phyloP scores from a whole-genome alignment of 768 basidiomycete species.

The Leccinum imitatum region DNA sequence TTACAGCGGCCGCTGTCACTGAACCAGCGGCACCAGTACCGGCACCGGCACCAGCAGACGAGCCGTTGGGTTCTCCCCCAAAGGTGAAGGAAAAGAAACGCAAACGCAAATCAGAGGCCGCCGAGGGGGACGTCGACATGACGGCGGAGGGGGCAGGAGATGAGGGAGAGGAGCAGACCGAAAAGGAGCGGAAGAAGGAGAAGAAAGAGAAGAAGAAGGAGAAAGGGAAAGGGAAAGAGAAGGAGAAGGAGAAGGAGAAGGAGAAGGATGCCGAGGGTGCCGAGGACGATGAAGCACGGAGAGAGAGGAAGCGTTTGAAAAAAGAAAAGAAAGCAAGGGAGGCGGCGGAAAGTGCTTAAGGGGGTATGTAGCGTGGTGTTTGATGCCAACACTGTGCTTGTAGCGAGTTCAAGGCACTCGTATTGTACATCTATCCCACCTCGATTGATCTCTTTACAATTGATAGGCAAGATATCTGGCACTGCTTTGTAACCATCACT shows the following conservation, averaged over 20 bases:
- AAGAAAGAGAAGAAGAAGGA: constrained; percentile 55
- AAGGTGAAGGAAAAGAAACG: constrained; percentile 80
- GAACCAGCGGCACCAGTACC: constrained; percentile 28
- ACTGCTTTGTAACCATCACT: constrained; percentile 7
- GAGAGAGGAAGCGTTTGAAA: constrained; percentile 62
- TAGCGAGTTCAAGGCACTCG: not conserved
- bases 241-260: constrained; percentile 58
- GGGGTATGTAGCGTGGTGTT: not conserved
- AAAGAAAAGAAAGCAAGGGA: constrained; percentile 65
- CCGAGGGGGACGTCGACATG: constrained; percentile 43
- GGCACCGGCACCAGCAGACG: constrained; percentile 32
- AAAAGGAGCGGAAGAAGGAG: constrained; percentile 62
- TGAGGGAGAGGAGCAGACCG: constrained; percentile 50
- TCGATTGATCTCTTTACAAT: not conserved
- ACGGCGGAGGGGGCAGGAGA: constrained; percentile 34
- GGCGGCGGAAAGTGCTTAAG: constrained; percentile 33
- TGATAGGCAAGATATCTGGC: constrained; percentile 7
- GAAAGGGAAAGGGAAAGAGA: constrained; percentile 51
- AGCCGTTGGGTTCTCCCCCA: constrained; percentile 36
- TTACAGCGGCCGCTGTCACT: constrained; percentile 22
- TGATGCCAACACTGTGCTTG: not conserved
- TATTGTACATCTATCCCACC: constrained; percentile 8
- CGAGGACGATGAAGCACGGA: constrained; percentile 58
- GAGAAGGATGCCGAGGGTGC: constrained; percentile 40
- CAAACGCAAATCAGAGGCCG: constrained; percentile 70